Base-by-base conservation (phyloP, 345 rosid species). In the Citrus inodora region DNA sequence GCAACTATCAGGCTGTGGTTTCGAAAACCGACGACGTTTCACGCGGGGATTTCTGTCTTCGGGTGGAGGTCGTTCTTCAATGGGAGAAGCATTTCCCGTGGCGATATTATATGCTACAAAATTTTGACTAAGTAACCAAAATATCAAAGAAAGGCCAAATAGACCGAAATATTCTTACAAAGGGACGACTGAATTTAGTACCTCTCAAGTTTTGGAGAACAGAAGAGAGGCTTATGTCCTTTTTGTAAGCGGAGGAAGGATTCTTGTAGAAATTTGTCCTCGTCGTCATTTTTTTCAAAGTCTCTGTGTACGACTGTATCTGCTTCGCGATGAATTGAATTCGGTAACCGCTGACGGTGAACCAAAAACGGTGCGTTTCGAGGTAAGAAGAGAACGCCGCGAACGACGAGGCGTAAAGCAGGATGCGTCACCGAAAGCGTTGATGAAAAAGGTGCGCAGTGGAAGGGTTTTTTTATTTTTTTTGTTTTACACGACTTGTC, bases 191-290 rank as follows among this genome's bases (percentile, higher is more conserved):
- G 33, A 28, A n/a, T 9, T 0, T 9, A 17, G 6, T 48, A 90
- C 93, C 95, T 84, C 78, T 80, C 73, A 92, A 88, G 78, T 92
- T 92, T 78, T 84, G 89, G 71, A 92, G 92, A 66, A 89, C 92
- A 10, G 94, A 85, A 60, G 91, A 86, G 80, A 92, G 87, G 67
- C 80, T 79, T 32, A 90, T 38, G 77, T 92, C 91, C 33, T 85
- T 88, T 42, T 85, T 92, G 88, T 90, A 92, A 9, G 87, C 67
- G 71, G 87, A 60, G 0, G 94, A 92, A 48, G 92, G 87, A 53
- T 86, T 90, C 83, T 92, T 90, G 87, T 88, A 90, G 85, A 92
- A 82, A 88, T 92, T 92, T 32, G 83, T 87, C 70, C 93, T 81
- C 76, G 87, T 89, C 53, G 85, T 87, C 92, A 88, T 88, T 69